Evolutionary conservation across 1,284 basidiomycete species (phyloP), one percentile per base, ranked within the genome.

Genomic region (Xanthoconium separans): DNA sequence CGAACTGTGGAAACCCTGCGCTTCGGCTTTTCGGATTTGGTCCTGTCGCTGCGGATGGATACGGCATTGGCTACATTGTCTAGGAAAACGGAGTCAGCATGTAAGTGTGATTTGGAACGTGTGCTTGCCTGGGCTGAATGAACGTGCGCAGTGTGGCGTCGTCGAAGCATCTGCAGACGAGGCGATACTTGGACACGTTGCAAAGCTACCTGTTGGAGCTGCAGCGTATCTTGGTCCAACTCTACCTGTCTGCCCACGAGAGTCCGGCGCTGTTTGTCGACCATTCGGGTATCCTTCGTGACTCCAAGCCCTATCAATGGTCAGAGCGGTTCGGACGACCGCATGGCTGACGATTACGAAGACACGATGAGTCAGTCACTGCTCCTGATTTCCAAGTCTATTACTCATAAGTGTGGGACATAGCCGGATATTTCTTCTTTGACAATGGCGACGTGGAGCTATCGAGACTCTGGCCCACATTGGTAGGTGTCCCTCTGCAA

Each of bases 1-100:
- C 90, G 9, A 99, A 99, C 73, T 98, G 95, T 66, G 96, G 96
- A 6, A 98, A 99, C 70, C 94, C 95, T 0, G 94, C 94, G 0
- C 73, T 99, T 65, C 77, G 95, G 44, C 73, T 95, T 56, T 95
- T 95, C 62, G 93, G 93, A 7, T 97, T 96, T 64, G 94, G 93
- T 0, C 91, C 94, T 9, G 89, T 93, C 50, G 89, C 91, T 5
- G 89, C 92, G 18, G 92, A 94, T 59, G 93, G 93, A 7, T 95
- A 91, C 67, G 93, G 93, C 2, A 89, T 95, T 60, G 93, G 95
- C 13, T 98, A 98, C 72, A 99, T 99, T 69, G 97, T 98, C 81
- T 98, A 97, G 73, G 95, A 96, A 60, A 88, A 95, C 60, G 89
- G 87, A 5, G 81, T 95, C 52, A 91, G 87, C n/a, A 76, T 95